Percentiles rank a stretch among this genome's conserved stretches.
phyloP scores from a whole-genome alignment of 2,329 filamentous ascomycete genomes.

The Fusarium sp. region DNA sequence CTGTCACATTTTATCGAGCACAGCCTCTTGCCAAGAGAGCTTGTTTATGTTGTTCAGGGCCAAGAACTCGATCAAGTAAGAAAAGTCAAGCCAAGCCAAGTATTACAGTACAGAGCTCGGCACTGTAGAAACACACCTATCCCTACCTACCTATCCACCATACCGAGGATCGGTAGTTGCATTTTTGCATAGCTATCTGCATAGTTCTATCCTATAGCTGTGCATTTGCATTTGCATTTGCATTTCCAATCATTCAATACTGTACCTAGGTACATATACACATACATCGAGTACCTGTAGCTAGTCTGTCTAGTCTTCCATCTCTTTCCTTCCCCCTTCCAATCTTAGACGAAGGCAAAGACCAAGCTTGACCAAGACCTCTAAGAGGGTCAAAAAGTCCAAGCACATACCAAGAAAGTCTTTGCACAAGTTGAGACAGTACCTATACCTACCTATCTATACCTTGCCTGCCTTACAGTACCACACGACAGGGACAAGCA shows the following conservation, averaged over 20 bases:
- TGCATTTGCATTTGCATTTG: background rate
- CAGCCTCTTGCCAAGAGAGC: slow-evolving; percentile 27
- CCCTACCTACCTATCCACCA: background rate
- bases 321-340: background rate
- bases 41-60: slow-evolving; percentile 14
- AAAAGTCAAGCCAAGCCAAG: background rate
- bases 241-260: background rate
- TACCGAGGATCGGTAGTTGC: slow-evolving; percentile 12
- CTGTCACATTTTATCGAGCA: slow-evolving; percentile 25
- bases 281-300: background rate
- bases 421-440: slow-evolving; percentile 10
- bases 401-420: slow-evolving; percentile 18
- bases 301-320: background rate
- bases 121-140: background rate
- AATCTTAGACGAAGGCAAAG: background rate
- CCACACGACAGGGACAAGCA: slow-evolving; percentile 15
- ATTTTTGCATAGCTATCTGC: background rate
- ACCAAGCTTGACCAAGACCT: background rate
- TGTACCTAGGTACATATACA: background rate
- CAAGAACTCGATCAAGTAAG: slow-evolving; percentile 11
- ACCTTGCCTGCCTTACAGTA: background rate
- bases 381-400: background rate
- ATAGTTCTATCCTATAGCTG: too few species aligned
- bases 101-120: background rate
- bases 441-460: background rate